Evolutionary conservation across 2,329 filamentous ascomycete genomes (phyloP).

Genomic region (Aaosphaeria pasadenensis): DNA sequence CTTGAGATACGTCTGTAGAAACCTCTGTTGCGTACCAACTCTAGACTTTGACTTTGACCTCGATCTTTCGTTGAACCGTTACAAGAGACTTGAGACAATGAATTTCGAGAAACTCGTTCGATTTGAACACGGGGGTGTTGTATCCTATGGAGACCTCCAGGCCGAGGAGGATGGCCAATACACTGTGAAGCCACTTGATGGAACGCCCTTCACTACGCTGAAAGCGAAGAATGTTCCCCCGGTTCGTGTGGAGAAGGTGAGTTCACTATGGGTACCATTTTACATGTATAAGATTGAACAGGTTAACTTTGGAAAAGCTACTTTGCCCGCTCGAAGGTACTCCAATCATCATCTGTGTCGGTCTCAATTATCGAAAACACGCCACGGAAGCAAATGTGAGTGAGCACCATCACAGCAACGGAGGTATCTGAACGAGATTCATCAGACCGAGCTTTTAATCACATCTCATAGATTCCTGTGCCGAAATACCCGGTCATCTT

Average conservation of each 20-base stretch:
- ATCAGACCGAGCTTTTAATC: background rate
- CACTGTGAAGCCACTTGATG: too few species aligned
- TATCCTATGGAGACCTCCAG: conserved; percentile 26
- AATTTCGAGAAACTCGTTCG: conserved; percentile 32
- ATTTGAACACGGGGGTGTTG: conserved; percentile 26
- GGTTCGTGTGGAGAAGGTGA: conserved; percentile 24
- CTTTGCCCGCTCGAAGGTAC: conserved; percentile 5
- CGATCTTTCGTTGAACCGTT: too few species aligned
- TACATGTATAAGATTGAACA: conserved; percentile 14
- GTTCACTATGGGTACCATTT: conserved; percentile 19
- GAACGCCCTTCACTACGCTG: too few species aligned
- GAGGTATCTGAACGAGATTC: background rate
- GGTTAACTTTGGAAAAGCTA: conserved; percentile 1
- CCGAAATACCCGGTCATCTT: conserved; percentile 11
- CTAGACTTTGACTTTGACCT: too few species aligned
- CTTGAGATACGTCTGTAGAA: too few species aligned
- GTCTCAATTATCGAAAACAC: conserved; percentile 9
- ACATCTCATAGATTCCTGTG: background rate
- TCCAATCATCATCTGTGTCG: conserved; percentile 7
- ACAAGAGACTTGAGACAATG: conserved; percentile 1
- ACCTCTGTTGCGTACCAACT: too few species aligned
- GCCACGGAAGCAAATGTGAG: conserved; percentile 5
- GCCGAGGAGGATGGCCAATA: background rate
- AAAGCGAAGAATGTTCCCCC: too few species aligned
- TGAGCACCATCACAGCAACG: background rate